Evolutionary conservation across 495 filamentous ascomycete species (phyloP).

Genomic region (Aspergillus ostianus): DNA sequence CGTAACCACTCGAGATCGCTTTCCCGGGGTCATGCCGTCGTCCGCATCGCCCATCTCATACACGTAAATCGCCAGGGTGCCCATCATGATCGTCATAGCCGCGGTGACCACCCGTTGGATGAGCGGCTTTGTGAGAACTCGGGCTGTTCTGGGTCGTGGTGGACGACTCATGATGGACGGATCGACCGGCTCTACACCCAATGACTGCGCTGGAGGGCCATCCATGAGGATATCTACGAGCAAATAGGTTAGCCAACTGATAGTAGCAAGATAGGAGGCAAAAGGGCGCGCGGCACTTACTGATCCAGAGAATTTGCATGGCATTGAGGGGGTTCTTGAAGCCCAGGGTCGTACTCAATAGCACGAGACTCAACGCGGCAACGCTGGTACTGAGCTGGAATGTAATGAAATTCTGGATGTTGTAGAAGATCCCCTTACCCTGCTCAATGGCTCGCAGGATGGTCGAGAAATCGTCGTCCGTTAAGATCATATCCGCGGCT

Average conservation of each 20-base stretch:
- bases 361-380: constrained; percentile 85
- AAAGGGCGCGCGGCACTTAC: constrained; percentile 51
- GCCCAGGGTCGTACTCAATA: constrained; percentile 86
- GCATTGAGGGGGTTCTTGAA: constrained; percentile 94
- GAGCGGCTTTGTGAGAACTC: constrained; percentile 79
- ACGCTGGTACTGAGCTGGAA: constrained; percentile 98
- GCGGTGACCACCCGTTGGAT: constrained; percentile 85
- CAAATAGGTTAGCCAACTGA: constrained; percentile 24
- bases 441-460: constrained; percentile 96
- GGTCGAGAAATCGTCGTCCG: constrained; percentile 96
- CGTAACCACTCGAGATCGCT: constrained; percentile 62
- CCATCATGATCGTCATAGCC: constrained; percentile 82
- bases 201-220: constrained; percentile 92
- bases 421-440: constrained; percentile 98
- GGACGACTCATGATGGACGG: constrained; percentile 91
- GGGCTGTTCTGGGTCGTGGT: constrained; percentile 77
- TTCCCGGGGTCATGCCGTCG: constrained; percentile 33
- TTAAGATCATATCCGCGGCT: constrained; percentile 99
- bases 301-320: constrained; percentile 99
- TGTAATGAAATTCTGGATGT: constrained; percentile 98
- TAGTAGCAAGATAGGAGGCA: not conserved
- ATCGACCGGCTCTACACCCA: constrained; percentile 94
- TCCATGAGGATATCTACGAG: constrained; percentile 95
- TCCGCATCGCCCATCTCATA: constrained; percentile 77
- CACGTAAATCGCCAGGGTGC: constrained; percentile 87